Base-by-base conservation (phyloP, 768 basidiomycete species). In the Auricularia auricula-judae region DNA sequence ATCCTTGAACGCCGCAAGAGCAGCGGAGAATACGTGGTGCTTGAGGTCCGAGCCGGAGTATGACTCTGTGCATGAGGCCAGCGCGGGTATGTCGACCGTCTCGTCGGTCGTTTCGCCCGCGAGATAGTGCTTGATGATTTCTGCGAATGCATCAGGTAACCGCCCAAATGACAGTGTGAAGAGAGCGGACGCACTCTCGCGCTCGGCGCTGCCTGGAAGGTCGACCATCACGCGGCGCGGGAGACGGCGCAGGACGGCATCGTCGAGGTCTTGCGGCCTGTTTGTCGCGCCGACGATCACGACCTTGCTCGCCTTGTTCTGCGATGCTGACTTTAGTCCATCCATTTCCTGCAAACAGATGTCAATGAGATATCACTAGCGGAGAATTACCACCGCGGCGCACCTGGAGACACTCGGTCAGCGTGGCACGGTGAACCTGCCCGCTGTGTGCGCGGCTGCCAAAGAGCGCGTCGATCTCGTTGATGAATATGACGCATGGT, bases 241-340 rank as follows among this genome's bases (percentile, higher is more conserved):
- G 29, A 76, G 64, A 16, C 75, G 71, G 54, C 75, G 64, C 3
- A 76, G 68, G 11, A 76, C 71, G 14, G 75, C 75, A 61, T 76
- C 75, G 64, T 62, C 62, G 1, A 62, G 43, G 42, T 62, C 62
- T 11, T 70, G 71, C 18, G 70, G 71, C 61, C 75, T 62, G 66
- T 76, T 76, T 5, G 75, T 75, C 4, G 74, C 74, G 10, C 74
- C 75, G 14, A 76, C 69, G 8, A 76, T 69, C 8, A 74, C 66
- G 3, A 76, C 62, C 33, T 71, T 63, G 44, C 70, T 68, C 36
- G 74, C 71, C 64, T 67, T 68, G 66, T 76, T 76, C 51, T 69
- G 65, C 3, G 62, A 64, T 8, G 12, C 29, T 18, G 35, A 36
- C 11, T 42, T 36, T 11, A 76, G 63, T 34, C 75, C 75, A 59